Evolutionary conservation across 2,329 filamentous ascomycete species (phyloP).

Genomic region (Orbilia quercus): DNA sequence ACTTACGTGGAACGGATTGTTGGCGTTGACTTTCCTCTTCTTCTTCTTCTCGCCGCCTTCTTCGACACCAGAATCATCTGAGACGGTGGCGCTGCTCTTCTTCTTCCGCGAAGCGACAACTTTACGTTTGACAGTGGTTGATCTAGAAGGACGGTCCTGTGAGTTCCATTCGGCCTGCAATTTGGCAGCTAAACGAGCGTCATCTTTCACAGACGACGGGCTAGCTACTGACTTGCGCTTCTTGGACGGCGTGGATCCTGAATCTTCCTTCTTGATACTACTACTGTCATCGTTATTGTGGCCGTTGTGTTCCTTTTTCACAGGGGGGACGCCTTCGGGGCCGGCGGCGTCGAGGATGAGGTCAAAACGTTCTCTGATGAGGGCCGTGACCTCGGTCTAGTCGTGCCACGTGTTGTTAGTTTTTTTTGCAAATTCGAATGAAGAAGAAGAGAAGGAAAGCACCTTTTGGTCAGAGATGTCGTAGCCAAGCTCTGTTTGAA

Average conservation of each 20-base stretch:
- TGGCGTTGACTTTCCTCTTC: slow-evolving; percentile 77
- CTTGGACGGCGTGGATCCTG: slow-evolving; percentile 59
- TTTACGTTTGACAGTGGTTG: slow-evolving; percentile 74
- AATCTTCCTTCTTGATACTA: slow-evolving; percentile 60
- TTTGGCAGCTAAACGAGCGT: slow-evolving; percentile 85
- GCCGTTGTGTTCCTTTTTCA: slow-evolving; percentile 62
- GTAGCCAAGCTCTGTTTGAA: slow-evolving; percentile 69
- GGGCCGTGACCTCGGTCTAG: slow-evolving; percentile 75
- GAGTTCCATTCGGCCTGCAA: slow-evolving; percentile 91
- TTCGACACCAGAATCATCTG: slow-evolving; percentile 68
- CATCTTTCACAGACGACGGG: slow-evolving; percentile 72
- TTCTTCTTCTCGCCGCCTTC: slow-evolving; percentile 67
- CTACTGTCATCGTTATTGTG: slow-evolving; percentile 61
- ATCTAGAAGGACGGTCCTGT: slow-evolving; percentile 70
- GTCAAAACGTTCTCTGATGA: slow-evolving; percentile 81
- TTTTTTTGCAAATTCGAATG: background rate
- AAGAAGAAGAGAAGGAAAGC: background rate
- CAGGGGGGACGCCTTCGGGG: slow-evolving; percentile 61
- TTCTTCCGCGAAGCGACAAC: slow-evolving; percentile 68
- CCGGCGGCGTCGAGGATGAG: slow-evolving; percentile 70
- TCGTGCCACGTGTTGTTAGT: slow-evolving; percentile 16
- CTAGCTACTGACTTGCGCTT: slow-evolving; percentile 66
- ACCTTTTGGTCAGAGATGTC: slow-evolving; percentile 73
- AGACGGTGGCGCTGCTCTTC: slow-evolving; percentile 81
- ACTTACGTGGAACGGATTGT: slow-evolving; percentile 85